Evolutionary conservation across 163 green algal species (phyloP).

Genomic region (Picocystis sp.): DNA sequence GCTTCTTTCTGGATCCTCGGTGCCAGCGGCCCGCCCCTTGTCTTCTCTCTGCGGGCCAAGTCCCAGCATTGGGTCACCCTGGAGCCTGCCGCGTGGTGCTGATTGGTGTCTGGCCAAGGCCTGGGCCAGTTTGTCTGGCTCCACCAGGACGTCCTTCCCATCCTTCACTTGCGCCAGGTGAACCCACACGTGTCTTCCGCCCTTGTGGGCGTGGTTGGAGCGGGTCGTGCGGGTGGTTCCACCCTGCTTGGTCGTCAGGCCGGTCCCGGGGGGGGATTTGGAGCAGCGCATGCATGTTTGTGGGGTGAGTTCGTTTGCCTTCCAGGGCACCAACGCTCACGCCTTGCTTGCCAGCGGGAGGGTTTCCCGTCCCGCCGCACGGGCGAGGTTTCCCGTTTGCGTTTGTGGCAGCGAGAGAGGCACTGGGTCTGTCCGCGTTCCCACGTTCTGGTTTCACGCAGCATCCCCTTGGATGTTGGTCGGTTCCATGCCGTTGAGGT

Average conservation of each 20-base stretch:
- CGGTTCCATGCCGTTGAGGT: too few relatives aligned
- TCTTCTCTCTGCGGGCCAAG: constrained; percentile 46
- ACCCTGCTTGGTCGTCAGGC: background rate
- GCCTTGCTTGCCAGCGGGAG: background rate
- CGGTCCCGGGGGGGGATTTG: too few relatives aligned
- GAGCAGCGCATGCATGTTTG: too few relatives aligned
- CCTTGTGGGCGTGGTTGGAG: constrained; percentile 11
- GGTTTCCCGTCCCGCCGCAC: too few relatives aligned
- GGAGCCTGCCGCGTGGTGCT: constrained; percentile 55
- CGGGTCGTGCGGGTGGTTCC: background rate
- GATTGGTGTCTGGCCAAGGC: constrained; percentile 12
- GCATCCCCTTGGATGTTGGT: too few relatives aligned
- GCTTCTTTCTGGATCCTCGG: background rate
- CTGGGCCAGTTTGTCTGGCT: background rate
- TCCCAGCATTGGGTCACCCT: constrained; percentile 47
- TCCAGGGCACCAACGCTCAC: background rate
- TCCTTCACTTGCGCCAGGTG: constrained; percentile 43
- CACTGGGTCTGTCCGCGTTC: too few relatives aligned
- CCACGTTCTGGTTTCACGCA: too few relatives aligned
- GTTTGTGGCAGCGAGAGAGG: too few relatives aligned
- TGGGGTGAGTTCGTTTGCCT: background rate
- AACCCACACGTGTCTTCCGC: constrained; percentile 43
- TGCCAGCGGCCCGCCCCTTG: constrained; percentile 14
- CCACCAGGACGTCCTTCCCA: constrained; percentile 11
- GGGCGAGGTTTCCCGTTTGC: too few relatives aligned